Conservation (phyloP, 495 filamentous ascomycete species). For the Bacidia rubella region DNA sequence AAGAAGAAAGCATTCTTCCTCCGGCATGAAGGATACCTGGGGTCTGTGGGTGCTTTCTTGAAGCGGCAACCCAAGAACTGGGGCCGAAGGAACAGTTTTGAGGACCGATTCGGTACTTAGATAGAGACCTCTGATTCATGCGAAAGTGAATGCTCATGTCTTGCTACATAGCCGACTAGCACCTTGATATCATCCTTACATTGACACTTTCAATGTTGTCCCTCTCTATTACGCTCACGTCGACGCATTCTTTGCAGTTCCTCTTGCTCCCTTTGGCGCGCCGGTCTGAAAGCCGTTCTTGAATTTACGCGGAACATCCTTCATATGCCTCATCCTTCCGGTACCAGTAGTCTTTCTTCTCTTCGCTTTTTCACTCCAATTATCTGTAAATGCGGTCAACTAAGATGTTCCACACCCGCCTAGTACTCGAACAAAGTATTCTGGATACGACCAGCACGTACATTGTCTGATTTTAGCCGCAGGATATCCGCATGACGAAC, state of each 20-base stretch:
- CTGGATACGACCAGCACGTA: conserved; percentile 39
- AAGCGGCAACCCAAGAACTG: conserved; percentile 83
- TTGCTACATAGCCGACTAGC: too few relatives aligned
- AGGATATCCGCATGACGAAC: conserved; percentile 94
- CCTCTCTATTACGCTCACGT: neutral
- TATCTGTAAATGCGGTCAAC: conserved; percentile 45
- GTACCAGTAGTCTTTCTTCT: conserved; percentile 97
- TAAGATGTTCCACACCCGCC: neutral
- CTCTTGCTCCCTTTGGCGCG: conserved; percentile 70
- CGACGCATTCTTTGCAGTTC: conserved; percentile 18
- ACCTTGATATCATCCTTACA: neutral
- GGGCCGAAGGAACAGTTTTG: conserved; percentile 69
- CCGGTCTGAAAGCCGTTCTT: conserved; percentile 94
- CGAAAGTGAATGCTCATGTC: too few relatives aligned
- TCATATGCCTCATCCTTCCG: conserved; percentile 85
- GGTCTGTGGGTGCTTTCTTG: conserved; percentile 90
- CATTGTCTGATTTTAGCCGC: conserved; percentile 94
- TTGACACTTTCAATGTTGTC: neutral
- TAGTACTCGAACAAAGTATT: neutral
- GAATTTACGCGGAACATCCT: conserved; percentile 77
- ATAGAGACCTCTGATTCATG: too few relatives aligned
- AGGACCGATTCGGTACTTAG: conserved; percentile 15
- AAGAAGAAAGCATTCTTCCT: conserved; percentile 91
- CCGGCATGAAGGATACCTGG: conserved; percentile 89
- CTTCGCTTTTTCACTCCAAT: conserved; percentile 99